A percentile compares a stretch with the other conserved stretches of the same genome.
These are phyloP conservation scores for Spatholobus suberectus DNA, from an alignment of 306 rosid genomes.

Conservation along the genomic window DNA sequence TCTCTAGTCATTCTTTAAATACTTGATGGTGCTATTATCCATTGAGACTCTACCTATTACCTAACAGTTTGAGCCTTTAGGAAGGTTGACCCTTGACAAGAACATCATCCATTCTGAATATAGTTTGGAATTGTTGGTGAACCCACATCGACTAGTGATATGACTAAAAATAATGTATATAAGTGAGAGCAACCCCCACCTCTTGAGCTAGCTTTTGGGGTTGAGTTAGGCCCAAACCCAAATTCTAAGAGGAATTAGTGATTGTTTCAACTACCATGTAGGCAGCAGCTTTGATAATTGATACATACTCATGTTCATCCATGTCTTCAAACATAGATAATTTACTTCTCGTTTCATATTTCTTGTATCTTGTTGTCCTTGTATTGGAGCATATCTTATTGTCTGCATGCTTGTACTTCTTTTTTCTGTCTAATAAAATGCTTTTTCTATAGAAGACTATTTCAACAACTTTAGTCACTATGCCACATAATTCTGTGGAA, in stretches of 20 bases:
- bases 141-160: too few species aligned
- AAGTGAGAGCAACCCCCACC: too few species aligned
- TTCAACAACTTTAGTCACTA: constrained; percentile 19
- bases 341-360: constrained; percentile 2
- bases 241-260: background rate
- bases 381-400: constrained; percentile 28
- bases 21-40: constrained; percentile 1
- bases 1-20: background rate
- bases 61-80: background rate
- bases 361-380: constrained; percentile 11
- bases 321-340: background rate
- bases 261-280: background rate
- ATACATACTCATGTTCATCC: constrained; percentile 19
- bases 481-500: background rate
- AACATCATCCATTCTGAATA: background rate
- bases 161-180: too few species aligned
- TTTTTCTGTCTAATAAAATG: background rate
- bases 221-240: too few species aligned
- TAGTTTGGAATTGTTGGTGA: too few species aligned
- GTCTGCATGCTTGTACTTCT: constrained; percentile 8
- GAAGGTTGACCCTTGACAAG: constrained; percentile 17
- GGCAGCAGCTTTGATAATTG: background rate
- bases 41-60: constrained; percentile 34
- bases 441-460: background rate
- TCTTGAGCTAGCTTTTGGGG: too few species aligned